These are phyloP conservation scores for Oleoguttula mirabilis DNA, from an alignment of 495 filamentous ascomycete species.

Conservation along the genomic window DNA sequence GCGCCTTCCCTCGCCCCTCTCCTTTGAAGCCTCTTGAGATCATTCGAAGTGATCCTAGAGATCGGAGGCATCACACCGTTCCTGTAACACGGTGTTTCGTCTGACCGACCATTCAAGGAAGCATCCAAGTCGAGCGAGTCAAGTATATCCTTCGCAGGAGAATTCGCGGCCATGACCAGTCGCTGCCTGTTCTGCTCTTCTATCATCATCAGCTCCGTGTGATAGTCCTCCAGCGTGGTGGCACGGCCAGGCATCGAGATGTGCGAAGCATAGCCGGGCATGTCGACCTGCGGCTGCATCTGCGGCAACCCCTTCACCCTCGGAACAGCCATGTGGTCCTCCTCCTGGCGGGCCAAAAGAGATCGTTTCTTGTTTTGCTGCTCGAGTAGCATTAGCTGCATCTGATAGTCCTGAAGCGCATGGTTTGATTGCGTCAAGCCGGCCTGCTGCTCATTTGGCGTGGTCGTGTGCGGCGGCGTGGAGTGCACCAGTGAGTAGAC, in stretches of 20 bases:
- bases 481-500: background rate
- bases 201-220: background rate
- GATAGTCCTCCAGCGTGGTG: background rate
- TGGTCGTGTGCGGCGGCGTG: background rate
- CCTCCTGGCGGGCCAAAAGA: constrained; percentile 57
- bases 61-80: no score
- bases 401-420: constrained; percentile 92
- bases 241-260: no score
- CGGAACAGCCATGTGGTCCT: background rate
- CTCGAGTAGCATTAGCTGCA: constrained; percentile 95
- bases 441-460: background rate
- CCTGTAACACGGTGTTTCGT: no score
- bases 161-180: background rate
- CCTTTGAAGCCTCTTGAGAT: no score
- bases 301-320: background rate
- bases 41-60: no score
- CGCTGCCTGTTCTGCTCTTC: background rate
- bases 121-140: no score
- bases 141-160: no score
- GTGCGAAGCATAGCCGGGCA: background rate
- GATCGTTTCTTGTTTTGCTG: constrained; percentile 94
- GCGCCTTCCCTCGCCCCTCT: background rate
- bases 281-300: background rate
- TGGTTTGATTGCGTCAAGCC: constrained; percentile 44
- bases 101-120: no score